Conservation (phyloP, 1,139 yeast species). For the Debaryomycetaceae sp. region DNA sequence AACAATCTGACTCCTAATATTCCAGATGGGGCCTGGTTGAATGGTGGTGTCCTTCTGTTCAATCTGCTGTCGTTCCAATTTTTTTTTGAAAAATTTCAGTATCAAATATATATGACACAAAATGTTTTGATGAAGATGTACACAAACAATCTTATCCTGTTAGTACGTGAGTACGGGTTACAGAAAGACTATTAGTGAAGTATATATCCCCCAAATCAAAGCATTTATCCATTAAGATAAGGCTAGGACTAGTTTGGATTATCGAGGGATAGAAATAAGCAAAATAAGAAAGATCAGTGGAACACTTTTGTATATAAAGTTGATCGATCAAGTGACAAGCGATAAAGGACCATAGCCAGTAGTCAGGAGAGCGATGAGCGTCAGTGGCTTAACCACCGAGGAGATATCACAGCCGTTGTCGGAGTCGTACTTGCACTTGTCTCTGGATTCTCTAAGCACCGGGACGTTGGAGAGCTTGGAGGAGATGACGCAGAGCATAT, state of each 20-base stretch:
- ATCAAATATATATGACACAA: not conserved
- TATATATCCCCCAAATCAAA: not conserved
- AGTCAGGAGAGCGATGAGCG: constrained; percentile 2
- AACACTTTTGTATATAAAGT: too few relatives aligned
- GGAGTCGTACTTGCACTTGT: constrained; percentile 28
- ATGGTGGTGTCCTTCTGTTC: too few relatives aligned
- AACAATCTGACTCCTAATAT: not conserved
- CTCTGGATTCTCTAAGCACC: constrained; percentile 19
- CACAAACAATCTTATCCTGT: not conserved
- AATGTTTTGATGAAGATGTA: not conserved
- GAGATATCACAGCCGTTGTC: constrained; percentile 23
- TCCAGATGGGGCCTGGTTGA: too few relatives aligned
- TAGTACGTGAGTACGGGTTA: not conserved
- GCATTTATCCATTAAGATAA: too few relatives aligned
- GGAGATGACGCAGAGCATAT: constrained; percentile 4
- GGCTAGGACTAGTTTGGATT: too few relatives aligned
- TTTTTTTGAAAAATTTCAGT: not conserved
- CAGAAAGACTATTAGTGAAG: not conserved
- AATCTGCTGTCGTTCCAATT: too few relatives aligned
- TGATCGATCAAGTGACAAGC: too few relatives aligned
- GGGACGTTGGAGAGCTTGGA: constrained; percentile 5
- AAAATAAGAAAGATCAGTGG: too few relatives aligned
- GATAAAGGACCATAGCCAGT: too few relatives aligned
- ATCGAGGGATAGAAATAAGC: too few relatives aligned
- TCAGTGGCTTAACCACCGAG: constrained; percentile 9